These are phyloP conservation scores for Conidiobolus incongruus DNA, from an alignment of 371 early-diverging fungal genomes.

Conservation along the genomic window DNA sequence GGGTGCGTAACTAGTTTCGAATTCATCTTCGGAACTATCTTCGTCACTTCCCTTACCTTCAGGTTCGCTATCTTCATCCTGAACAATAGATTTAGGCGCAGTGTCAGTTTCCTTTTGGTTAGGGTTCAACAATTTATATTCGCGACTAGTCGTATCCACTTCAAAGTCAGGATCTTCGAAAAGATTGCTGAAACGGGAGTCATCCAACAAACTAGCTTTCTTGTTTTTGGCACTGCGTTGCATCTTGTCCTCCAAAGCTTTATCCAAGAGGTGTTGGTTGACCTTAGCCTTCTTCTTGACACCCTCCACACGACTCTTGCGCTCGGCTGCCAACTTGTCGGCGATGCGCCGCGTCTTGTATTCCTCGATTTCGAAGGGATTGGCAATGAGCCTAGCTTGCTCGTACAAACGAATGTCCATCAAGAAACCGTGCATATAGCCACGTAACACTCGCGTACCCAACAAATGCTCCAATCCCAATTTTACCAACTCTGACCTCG, in stretches of 20 bases:
- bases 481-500: conserved; percentile 65
- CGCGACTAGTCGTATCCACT: conserved; percentile 67
- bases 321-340: conserved; percentile 65
- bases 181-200: conserved; percentile 68
- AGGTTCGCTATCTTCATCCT: conserved; percentile 6
- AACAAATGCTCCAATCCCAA: conserved; percentile 81
- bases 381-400: conserved; percentile 83
- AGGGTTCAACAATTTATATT: conserved; percentile 73
- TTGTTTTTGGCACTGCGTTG: conserved; percentile 18
- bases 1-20: background rate
- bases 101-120: background rate
- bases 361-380: conserved; percentile 93
- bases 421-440: conserved; percentile 98
- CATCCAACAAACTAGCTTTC: conserved; percentile 32
- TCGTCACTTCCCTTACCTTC: conserved; percentile 6
- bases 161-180: conserved; percentile 86
- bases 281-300: conserved; percentile 74
- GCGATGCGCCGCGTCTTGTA: conserved; percentile 50
- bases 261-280: conserved; percentile 53
- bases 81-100: background rate
- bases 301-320: conserved; percentile 73
- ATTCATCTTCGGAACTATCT: background rate
- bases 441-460: conserved; percentile 81
- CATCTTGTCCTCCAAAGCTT: conserved; percentile 24
- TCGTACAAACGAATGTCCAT: conserved; percentile 86